Evolutionary conservation across 1,139 yeast genomes (phyloP).

Genomic region (Petasospora fabianii): DNA sequence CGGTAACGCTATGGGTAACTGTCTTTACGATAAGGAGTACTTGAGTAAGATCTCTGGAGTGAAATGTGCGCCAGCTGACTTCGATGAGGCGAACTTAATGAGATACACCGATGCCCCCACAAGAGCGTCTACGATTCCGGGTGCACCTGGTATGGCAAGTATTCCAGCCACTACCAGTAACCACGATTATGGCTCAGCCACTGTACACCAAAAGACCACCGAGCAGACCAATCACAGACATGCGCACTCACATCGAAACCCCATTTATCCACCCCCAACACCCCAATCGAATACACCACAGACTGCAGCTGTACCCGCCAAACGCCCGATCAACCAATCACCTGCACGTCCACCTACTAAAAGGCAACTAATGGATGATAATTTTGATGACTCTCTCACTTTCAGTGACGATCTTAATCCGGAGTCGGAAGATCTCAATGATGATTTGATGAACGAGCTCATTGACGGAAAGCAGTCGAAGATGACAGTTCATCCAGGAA

Average conservation of each 20-base stretch:
- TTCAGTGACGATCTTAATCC: constrained; percentile 57
- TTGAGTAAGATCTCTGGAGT: constrained; percentile 49
- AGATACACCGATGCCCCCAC: constrained; percentile 34
- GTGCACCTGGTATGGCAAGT: not conserved
- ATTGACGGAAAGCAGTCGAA: constrained; percentile 20
- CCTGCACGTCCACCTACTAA: constrained; percentile 6
- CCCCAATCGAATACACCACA: not conserved
- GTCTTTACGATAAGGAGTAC: constrained; percentile 69
- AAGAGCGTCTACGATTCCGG: constrained; percentile 27
- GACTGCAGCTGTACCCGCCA: too few species aligned
- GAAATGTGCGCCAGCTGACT: constrained; percentile 49
- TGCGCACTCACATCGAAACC: too few species aligned
- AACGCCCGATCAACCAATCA: too few species aligned
- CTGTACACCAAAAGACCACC: too few species aligned
- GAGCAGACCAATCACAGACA: too few species aligned
- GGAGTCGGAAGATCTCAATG: constrained; percentile 36
- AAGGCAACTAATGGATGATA: constrained; percentile 30
- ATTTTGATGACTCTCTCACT: constrained; percentile 61
- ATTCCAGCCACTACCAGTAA: constrained; percentile 3
- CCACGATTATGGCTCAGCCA: not conserved
- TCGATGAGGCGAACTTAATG: constrained; percentile 45
- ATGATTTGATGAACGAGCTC: constrained; percentile 33
- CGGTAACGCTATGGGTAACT: constrained; percentile 78
- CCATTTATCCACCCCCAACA: constrained; percentile 1
- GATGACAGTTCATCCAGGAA: constrained; percentile 10